A percentile compares a stretch with the other conserved stretches of the same genome.
Conservation (phyloP, 192 early-diverging fungal genomes). For the Funneliformis geosporum region DNA sequence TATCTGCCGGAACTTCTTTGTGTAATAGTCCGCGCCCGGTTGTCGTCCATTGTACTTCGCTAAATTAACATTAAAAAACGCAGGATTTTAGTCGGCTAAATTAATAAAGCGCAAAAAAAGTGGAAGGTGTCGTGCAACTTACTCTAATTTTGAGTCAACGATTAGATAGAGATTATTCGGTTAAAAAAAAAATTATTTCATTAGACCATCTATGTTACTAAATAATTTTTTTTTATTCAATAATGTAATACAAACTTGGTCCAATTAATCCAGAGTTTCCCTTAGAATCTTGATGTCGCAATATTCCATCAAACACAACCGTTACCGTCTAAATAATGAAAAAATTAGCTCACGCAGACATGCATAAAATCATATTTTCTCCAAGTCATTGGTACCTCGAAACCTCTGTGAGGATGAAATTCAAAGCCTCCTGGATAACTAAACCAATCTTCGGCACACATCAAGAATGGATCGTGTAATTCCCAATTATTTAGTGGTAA, state of each 20-base stretch:
- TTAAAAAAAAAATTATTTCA: too few species aligned
- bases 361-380: too few species aligned
- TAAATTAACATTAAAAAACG: neutral
- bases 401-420: slow-evolving; percentile 61
- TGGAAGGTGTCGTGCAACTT: too few species aligned
- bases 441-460: slow-evolving; percentile 41
- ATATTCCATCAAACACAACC: slow-evolving; percentile 57
- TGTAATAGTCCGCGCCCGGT: slow-evolving; percentile 68
- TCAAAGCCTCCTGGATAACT: slow-evolving; percentile 45
- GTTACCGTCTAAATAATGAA: slow-evolving; percentile 53
- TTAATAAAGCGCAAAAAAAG: too few species aligned
- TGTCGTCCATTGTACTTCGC: slow-evolving; percentile 67
- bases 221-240: too few species aligned
- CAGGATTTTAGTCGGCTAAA: too few species aligned
- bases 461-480: slow-evolving; percentile 44
- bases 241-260: slow-evolving; percentile 26
- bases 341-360: neutral
- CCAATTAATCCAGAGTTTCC: slow-evolving; percentile 57
- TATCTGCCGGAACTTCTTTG: slow-evolving; percentile 50
- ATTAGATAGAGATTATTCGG: too few species aligned
- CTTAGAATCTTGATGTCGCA: slow-evolving; percentile 62
- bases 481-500: neutral
- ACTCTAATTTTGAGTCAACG: too few species aligned
- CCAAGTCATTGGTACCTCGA: slow-evolving; percentile 42
- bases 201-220: too few species aligned